Evolutionary conservation across 2,329 filamentous ascomycete genomes (phyloP), one percentile per base, ranked within the genome.

Genomic region (Calonectria hongkongensis): DNA sequence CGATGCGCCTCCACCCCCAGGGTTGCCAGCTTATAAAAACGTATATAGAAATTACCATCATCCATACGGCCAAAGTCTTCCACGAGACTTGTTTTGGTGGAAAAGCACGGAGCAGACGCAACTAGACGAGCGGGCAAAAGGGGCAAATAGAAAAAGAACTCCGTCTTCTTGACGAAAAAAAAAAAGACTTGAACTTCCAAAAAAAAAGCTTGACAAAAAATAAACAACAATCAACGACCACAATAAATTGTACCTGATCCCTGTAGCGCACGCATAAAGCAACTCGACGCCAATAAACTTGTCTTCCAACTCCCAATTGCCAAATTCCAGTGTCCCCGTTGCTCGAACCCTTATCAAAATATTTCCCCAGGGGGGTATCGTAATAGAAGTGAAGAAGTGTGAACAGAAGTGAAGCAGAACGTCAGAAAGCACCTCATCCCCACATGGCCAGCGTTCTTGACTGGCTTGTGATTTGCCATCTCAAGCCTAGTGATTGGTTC

Each of bases 291-390:
- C 78, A 71, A 75, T 70, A 74, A 75, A 75, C 65, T 77, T 77
- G 72, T 81, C 79, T 80, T 78, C 77, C 78, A 81, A 81, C 80
- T 81, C 80, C 80, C 70, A 73, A 73, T 76, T 78, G 70, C 78
- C 76, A 78, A 71, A 80, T 78, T 75, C 75, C 78, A 75, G 66
- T 73, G 65, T 75, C 72, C 72, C 73, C 54, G 60, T 74, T 41
- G 72, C 75, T 73, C 73, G 66, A 72, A 68, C 76, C 78, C 70
- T 63, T 70, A 74, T 73, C 70, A 78, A 77, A 74, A 68, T 66
- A 56, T 68, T 66, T 62, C 66, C 76, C 73, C 66, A 45, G 39
- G 12, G 68, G 68, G 70, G 68, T 48, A 73, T 73, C 72, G 56
- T 73, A 66, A 71, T 70, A 63, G 77, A 79, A 79, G 67, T 74